Conservation (phyloP, 345 rosid species). For the Brassica rapa region DNA sequence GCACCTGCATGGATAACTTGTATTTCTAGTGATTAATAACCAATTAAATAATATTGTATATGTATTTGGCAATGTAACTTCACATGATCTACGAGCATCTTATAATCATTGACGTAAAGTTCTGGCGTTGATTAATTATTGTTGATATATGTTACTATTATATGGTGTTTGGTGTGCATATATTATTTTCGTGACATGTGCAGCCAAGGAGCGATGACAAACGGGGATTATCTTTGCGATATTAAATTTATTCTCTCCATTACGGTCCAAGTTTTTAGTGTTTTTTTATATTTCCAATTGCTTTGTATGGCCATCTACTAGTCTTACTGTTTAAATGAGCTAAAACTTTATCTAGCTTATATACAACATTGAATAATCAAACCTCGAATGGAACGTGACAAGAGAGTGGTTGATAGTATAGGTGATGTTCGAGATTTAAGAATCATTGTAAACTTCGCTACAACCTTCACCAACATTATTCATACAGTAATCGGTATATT, state of each 20-base stretch:
- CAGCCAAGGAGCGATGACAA: conserved; percentile 28
- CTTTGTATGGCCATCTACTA: not conserved
- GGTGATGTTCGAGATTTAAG: not conserved
- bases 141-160: conserved; percentile 25
- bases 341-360: not conserved
- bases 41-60: conserved; percentile 5
- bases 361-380: not conserved
- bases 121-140: conserved; percentile 23
- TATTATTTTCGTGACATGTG: conserved; percentile 30
- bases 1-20: conserved; percentile 27
- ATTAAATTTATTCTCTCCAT: conserved; percentile 6
- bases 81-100: conserved; percentile 41
- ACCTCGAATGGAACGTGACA: not conserved
- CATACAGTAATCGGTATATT: not conserved
- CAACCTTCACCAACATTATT: not conserved
- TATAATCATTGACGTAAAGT: conserved; percentile 42
- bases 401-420: not conserved
- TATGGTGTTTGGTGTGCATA: conserved; percentile 28
- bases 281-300: not conserved
- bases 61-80: conserved; percentile 30
- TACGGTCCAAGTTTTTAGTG: not conserved
- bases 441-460: not conserved
- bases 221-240: not conserved
- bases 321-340: not conserved
- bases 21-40: conserved; percentile 23